Evolutionary conservation across 305 asterid species (phyloP).

Genomic region (Fraxinus albicans): DNA sequence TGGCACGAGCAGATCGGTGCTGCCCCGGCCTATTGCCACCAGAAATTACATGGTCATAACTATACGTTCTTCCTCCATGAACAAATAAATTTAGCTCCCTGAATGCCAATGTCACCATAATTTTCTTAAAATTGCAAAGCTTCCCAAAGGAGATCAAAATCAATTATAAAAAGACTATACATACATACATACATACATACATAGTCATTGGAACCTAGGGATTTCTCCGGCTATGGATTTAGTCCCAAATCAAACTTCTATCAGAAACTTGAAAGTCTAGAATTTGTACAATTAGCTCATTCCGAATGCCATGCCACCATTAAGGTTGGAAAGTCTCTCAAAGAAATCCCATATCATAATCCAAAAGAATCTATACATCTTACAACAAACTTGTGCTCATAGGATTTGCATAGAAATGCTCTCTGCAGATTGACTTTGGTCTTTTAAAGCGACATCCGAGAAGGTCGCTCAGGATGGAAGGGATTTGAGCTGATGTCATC

Average conservation of each 20-base stretch:
- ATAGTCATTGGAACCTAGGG: neutral
- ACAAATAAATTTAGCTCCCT: neutral
- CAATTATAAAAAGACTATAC: neutral
- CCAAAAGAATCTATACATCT: neutral
- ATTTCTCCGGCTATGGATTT: neutral
- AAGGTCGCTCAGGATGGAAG: constrained; percentile 57
- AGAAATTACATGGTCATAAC: neutral
- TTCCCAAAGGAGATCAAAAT: neutral
- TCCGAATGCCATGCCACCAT: neutral
- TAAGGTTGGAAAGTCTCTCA: neutral
- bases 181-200: neutral
- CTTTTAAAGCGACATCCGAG: constrained; percentile 48
- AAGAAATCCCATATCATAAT: neutral
- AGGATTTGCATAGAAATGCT: constrained; percentile 84
- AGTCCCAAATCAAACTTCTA: neutral
- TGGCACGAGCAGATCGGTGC: neutral
- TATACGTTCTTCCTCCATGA: neutral
- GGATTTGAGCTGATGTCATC: constrained; percentile 46
- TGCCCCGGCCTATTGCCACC: neutral
- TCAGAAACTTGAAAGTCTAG: neutral
- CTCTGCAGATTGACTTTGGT: constrained; percentile 40
- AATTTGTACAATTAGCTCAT: neutral
- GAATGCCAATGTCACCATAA: neutral
- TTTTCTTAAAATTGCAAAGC: constrained; percentile 1
- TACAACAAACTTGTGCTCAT: constrained; percentile 59